Base-by-base conservation (phyloP, 768 basidiomycete genomes). In the Clavaria fumosa region DNA sequence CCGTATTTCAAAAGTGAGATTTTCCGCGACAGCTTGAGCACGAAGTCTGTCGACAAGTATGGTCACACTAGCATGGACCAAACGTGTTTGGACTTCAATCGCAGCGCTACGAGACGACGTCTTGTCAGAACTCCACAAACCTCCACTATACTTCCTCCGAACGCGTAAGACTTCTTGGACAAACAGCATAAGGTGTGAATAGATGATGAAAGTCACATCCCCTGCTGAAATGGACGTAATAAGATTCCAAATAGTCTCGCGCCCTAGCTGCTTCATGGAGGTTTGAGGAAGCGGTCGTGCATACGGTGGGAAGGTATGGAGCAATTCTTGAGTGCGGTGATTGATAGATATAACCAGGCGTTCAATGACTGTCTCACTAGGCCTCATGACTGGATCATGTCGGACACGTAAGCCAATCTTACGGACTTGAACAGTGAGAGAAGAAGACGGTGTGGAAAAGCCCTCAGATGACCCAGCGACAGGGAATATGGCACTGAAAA, bases 1-100 rank as follows among this genome's bases (percentile, higher is more conserved):
- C n/a, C n/a, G n/a, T n/a, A n/a, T n/a, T 37, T 78, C 80, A 38
- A 81, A 67, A 12, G 70, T 59, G 20, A 85, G 60, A 47, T 75
- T 82, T 48, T 78, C 76, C 5, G 80, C 78, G 4, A 70, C 74
- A 5, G 78, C 78, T 38, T 66, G 69, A n/a, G 80, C 48, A 19
- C 61, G 62, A 30, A 78, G 44, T 5, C n/a, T n/a, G n/a, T n/a
- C n/a, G n/a, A n/a, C n/a, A n/a, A n/a, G n/a, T n/a, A n/a, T n/a
- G n/a, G n/a, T n/a, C n/a, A n/a, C n/a, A n/a, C n/a, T n/a, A n/a
- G n/a, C n/a, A n/a, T n/a, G n/a, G n/a, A n/a, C n/a, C n/a, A n/a
- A n/a, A n/a, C n/a, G n/a, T n/a, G n/a, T n/a, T n/a, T n/a, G n/a
- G n/a, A n/a, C n/a, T n/a, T n/a, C n/a, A n/a, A n/a, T n/a, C n/a